phyloP scores from a whole-genome alignment of 2,329 filamentous ascomycete species.

The Colletotrichum aenigma region DNA sequence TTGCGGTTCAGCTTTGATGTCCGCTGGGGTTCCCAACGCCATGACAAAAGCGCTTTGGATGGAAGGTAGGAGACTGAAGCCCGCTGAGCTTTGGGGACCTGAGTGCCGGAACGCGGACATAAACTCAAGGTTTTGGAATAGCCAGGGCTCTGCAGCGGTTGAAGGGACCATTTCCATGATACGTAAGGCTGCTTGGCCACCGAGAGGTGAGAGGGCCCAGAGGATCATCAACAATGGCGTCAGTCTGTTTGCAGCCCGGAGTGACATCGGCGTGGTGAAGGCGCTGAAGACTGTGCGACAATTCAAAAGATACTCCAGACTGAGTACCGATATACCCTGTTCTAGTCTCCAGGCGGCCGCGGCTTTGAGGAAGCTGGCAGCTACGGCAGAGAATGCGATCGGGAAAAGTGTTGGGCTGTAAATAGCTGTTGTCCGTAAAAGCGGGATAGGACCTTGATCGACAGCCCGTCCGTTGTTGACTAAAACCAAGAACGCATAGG shows the following conservation, averaged over 20 bases:
- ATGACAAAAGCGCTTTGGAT: background rate
- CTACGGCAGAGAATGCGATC: conserved; percentile 1
- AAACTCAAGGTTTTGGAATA: background rate
- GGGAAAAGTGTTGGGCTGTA: conserved; percentile 3
- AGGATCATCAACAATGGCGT: background rate
- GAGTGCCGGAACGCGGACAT: background rate
- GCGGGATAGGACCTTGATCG: background rate
- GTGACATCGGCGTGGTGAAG: background rate
- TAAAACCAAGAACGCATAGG: background rate
- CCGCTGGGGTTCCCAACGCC: background rate
- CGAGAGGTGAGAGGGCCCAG: conserved; percentile 1
- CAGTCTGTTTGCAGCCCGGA: background rate
- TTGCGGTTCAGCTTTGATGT: background rate
- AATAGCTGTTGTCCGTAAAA: background rate
- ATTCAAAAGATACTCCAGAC: background rate
- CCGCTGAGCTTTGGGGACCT: background rate
- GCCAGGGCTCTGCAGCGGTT: background rate
- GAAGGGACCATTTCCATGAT: background rate
- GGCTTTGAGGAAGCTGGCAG: background rate
- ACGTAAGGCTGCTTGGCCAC: background rate
- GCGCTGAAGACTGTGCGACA: background rate
- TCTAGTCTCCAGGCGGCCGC: background rate
- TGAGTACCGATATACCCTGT: background rate
- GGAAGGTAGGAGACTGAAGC: background rate
- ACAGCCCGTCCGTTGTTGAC: background rate